Base-by-base conservation (phyloP, 1,284 basidiomycete genomes). In the Sporisorium scitamineum region DNA sequence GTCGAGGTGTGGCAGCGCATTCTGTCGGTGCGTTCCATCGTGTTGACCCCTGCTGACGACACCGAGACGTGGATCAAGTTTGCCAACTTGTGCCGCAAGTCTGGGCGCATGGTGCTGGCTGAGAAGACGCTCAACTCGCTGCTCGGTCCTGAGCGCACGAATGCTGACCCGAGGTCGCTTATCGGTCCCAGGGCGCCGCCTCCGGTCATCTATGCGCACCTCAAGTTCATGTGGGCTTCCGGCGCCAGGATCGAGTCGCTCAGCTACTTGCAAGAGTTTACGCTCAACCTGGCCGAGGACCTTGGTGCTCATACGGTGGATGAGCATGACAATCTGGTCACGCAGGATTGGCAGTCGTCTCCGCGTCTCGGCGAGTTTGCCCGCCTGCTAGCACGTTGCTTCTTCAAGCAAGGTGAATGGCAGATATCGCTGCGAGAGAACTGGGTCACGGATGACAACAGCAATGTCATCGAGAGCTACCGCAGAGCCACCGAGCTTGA, bases 1-100 rank as follows among this genome's bases (percentile, higher is more conserved):
- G 97, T 99, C 20, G 97, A 99, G 86, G 95, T 97, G 5, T 99
- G 97, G 97, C 97, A 99, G 86, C 91, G 96, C 24, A 94, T 99
- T 53, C 88, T 99, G 18, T 96, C 98, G 87, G 94, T 99, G 42
- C 91, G 97, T 65, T 94, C 95, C 0, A 89, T 99, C 54, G 95
- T 99, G 24, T 88, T 98, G 32, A 93, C 91, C 50, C 97, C 97
- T 0, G 93, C 93, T 75, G 95, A 97, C 80, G 95, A 98, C 82
- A 94, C 94, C 56, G 90, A 93, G 60, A 98, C 97, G 90, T 98
- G 96, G 96, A 98, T 94, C 87, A 92, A 93, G 85, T 94, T 94
- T 81, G 93, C 93, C 24, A 94, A 94, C 77, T 87, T 94, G 1
- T 94, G 93, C 82, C 90, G 93, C 70, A 94, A 93, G 85, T 92